Percentiles rank a stretch among this genome's conserved stretches.
Evolutionary conservation across 1,139 yeast genomes (phyloP).

Genomic region (Geotrichum restrictum): DNA sequence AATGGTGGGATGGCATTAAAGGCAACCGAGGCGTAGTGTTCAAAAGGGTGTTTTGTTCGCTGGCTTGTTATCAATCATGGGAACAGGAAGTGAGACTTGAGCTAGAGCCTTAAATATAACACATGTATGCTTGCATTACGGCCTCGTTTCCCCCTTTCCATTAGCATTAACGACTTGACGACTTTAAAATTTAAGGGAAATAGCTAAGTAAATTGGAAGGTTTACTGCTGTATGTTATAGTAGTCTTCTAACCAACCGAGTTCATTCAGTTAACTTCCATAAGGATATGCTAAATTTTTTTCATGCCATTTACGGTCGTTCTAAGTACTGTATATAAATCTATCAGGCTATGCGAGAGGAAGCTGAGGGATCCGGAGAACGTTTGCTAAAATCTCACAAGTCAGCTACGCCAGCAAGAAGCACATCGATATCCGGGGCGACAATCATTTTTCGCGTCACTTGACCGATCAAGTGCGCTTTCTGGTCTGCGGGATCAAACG

Average conservation of each 20-base stretch:
- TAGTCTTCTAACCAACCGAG: too few relatives aligned
- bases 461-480: constrained; percentile 59
- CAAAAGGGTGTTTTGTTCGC: constrained; percentile 27
- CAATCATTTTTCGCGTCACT: constrained; percentile 54
- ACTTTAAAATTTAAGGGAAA: too few relatives aligned
- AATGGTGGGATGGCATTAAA: constrained; percentile 53
- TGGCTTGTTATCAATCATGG: constrained; percentile 27
- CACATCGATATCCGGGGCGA: constrained; percentile 44
- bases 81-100: constrained; percentile 4
- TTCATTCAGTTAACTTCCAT: too few relatives aligned
- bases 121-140: neutral
- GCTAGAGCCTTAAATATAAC: neutral
- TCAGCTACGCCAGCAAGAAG: constrained; percentile 7
- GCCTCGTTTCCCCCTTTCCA: too few relatives aligned
- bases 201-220: too few relatives aligned
- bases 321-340: neutral
- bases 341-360: neutral
- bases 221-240: too few relatives aligned
- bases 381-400: too few relatives aligned
- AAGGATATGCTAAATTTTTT: neutral
- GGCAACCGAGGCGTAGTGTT: constrained; percentile 21
- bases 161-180: too few relatives aligned
- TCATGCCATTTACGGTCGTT: neutral
- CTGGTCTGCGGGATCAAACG: constrained; percentile 50
- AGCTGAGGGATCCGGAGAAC: too few relatives aligned